phyloP scores from a whole-genome alignment of 2,329 filamentous ascomycete species.

The Amesomyces nigricolor region DNA sequence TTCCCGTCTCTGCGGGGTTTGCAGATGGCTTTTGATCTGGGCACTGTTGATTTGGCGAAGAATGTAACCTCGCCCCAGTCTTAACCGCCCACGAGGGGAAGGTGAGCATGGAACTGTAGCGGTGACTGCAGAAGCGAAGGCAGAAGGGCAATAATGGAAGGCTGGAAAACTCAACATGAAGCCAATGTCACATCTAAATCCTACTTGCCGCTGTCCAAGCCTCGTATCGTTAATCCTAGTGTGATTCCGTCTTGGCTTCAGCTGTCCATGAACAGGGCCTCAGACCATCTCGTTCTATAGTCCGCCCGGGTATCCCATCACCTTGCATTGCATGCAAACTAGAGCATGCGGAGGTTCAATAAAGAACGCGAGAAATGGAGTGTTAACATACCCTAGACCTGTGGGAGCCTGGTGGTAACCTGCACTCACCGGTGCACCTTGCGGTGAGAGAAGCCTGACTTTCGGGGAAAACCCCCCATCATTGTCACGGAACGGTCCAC shows the following conservation, averaged over 20 bases:
- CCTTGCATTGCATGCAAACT: constrained; percentile 3
- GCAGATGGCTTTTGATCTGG: constrained; percentile 10
- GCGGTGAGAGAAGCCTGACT: not conserved
- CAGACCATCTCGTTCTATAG: not conserved
- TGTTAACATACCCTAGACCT: not conserved
- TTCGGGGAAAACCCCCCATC: too few relatives aligned
- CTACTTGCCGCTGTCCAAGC: not conserved
- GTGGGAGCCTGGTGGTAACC: too few relatives aligned
- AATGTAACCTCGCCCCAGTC: constrained; percentile 14
- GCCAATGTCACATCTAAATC: not conserved
- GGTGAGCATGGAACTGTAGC: not conserved
- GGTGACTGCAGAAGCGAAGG: not conserved
- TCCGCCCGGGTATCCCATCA: not conserved
- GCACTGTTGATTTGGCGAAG: constrained; percentile 4
- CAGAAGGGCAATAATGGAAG: not conserved
- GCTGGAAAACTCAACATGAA: not conserved
- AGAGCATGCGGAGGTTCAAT: constrained; percentile 1
- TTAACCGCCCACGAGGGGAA: constrained; percentile 4
- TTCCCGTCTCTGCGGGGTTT: constrained; percentile 2
- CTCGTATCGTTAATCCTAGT: not conserved
- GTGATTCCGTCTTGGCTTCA: not conserved
- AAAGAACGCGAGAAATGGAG: not conserved
- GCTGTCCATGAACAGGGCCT: not conserved
- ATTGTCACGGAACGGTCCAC: too few relatives aligned
- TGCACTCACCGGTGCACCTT: not conserved